These are phyloP conservation scores for Scenedesmus sp. DNA, from an alignment of 163 green algal species.

Conservation along the genomic window DNA sequence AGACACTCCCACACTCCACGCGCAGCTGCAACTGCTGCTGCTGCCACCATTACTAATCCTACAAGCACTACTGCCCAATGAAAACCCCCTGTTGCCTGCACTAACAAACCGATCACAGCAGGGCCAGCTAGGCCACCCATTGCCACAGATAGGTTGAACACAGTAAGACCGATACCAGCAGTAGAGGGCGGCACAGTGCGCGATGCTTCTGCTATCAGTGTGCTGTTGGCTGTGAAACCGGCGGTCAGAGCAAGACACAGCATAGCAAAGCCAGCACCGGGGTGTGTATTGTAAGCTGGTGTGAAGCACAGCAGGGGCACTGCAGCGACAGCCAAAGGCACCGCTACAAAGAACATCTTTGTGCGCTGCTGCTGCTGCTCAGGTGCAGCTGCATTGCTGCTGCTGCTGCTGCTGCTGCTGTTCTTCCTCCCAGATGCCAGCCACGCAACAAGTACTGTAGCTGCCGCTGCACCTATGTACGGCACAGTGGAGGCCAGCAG, in stretches of 20 bases:
- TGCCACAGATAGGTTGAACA: neutral
- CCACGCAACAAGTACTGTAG: neutral
- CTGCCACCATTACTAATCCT: neutral
- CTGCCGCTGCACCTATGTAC: neutral
- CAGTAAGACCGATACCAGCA: neutral
- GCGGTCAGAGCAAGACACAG: neutral
- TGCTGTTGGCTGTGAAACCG: neutral
- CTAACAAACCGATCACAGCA: neutral
- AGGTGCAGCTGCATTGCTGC: neutral
- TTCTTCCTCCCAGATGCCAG: neutral
- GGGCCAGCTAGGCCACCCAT: neutral
- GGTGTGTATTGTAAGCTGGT: neutral
- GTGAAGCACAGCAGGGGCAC: neutral
- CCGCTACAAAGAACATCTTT: neutral
- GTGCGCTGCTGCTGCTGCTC: neutral
- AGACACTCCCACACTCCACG: neutral
- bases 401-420: neutral
- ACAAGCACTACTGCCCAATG: neutral
- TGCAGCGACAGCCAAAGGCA: neutral
- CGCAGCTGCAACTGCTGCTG: neutral
- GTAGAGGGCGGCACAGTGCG: neutral
- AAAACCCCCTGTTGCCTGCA: neutral
- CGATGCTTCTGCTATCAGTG: neutral
- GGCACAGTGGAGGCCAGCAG: neutral
- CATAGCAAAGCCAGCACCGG: neutral